Evolutionary conservation across 2,329 filamentous ascomycete species (phyloP).

Genomic region (Paecilomyces formosus): DNA sequence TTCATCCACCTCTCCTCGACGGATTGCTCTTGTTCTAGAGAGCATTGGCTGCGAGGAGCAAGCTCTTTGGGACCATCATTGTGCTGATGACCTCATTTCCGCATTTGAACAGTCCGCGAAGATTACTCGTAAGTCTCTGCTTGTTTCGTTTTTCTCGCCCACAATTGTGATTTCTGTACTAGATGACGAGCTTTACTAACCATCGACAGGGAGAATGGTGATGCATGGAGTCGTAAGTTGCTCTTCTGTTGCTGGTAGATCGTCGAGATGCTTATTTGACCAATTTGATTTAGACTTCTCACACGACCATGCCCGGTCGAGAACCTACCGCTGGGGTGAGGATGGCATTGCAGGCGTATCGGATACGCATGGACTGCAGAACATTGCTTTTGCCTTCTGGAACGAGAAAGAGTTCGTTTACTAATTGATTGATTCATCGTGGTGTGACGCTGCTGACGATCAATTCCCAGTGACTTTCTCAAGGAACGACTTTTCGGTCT

Average conservation of each 20-base stretch:
- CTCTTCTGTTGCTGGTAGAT: background rate
- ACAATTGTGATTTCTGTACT: slow-evolving; percentile 3
- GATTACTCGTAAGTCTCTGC: slow-evolving; percentile 65
- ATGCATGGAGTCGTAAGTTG: slow-evolving; percentile 87
- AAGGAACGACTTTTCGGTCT: slow-evolving; percentile 94
- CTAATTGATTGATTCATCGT: background rate
- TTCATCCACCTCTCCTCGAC: slow-evolving; percentile 3
- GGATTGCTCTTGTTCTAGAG: slow-evolving; percentile 1
- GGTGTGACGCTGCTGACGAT: slow-evolving; percentile 2
- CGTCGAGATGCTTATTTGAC: background rate
- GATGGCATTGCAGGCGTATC: slow-evolving; percentile 93
- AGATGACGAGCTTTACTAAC: slow-evolving; percentile 6
- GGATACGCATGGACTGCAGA: slow-evolving; percentile 86
- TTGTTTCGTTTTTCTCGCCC: background rate
- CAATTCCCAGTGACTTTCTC: slow-evolving; percentile 64
- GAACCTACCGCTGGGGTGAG: slow-evolving; percentile 91
- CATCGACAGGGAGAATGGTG: slow-evolving; percentile 62
- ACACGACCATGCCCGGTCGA: slow-evolving; percentile 81
- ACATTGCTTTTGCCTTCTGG: slow-evolving; percentile 95
- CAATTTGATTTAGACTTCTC: slow-evolving; percentile 63
- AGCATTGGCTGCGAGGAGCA: background rate
- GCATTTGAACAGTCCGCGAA: slow-evolving; percentile 60
- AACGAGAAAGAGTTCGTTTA: slow-evolving; percentile 80
- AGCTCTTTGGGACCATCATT: background rate
- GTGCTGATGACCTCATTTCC: slow-evolving; percentile 18